These are phyloP conservation scores for Rhizopus delemar DNA, from an alignment of 371 early-diverging fungal species.

Conservation along the genomic window DNA sequence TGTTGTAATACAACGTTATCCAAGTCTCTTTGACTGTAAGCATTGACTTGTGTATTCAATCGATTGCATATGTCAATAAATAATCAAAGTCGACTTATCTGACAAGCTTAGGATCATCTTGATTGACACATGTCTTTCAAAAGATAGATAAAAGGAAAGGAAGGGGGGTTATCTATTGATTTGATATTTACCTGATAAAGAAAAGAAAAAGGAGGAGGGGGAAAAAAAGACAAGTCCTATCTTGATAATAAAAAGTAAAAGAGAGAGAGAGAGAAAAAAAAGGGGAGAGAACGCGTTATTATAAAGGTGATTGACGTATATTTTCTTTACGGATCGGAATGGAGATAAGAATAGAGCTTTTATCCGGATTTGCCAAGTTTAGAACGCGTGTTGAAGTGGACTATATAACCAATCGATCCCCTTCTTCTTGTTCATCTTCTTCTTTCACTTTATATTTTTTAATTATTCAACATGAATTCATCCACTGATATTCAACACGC, in stretches of 20 bases:
- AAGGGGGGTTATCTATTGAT: neutral
- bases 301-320: neutral
- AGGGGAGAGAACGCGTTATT: neutral
- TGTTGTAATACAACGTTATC: too few relatives aligned
- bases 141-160: neutral
- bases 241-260: neutral
- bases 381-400: neutral
- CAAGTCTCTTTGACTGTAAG: too few relatives aligned
- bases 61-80: too few relatives aligned
- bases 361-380: neutral
- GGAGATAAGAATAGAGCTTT: neutral
- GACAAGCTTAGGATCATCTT: too few relatives aligned
- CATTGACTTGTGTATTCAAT: too few relatives aligned
- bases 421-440: neutral
- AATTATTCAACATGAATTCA: neutral
- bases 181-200: neutral
- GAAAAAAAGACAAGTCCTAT: neutral
- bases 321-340: neutral
- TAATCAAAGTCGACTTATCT: too few relatives aligned
- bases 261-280: too few relatives aligned
- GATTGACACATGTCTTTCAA: neutral
- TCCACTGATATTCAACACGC: neutral
- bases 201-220: neutral
- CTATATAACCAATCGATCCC: neutral
- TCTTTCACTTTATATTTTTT: neutral